Evolutionary conservation across 495 filamentous ascomycete species (phyloP), one percentile per base, ranked within the genome.

Genomic region (Amorphotheca resinae): DNA sequence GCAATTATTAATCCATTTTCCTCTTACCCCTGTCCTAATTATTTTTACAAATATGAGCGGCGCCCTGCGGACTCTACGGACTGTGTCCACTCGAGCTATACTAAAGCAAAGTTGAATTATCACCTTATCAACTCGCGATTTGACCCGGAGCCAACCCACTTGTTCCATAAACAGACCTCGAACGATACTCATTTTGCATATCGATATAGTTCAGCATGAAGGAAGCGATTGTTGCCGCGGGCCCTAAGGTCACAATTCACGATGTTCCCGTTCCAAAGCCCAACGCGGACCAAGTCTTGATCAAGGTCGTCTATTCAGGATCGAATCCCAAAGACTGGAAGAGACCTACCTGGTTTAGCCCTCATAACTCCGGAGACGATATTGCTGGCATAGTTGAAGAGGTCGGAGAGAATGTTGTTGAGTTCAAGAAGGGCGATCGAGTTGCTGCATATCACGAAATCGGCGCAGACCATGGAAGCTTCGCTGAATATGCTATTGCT

Each of bases 301-400:
- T 82, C 51, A 74, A 76, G 44, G 79, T 86, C 26, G 61, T 80
- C 9, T 68, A 12, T 66, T 76, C 14, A 30, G 80, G 79, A 15
- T 77, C 73, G 16, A 88, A 88, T 56, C 84, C 84, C 2, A 88
- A 88, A 54, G 84, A 89, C 61, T 85, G 80, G 82, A 85, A 81
- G 50, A 18, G 63, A 2, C 56, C 64, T 5, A 46, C 56, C 0
- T 39, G 45, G 22, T 21, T 11, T 8, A 8, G 44, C 6, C 32
- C 84, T 55, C 87, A 91, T 55, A 82, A 94, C 55, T 79, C 94
- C 23, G 87, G 87, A 46, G 87, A 94, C 68, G 88, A 94, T 65
- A 89, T 87, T 34, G 82, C 86, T 30, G 88, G 87, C 39, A 75
- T 84, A 53, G 61, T 94, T 42, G 72, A 93, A 48, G 78, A 82